phyloP scores from a whole-genome alignment of 495 filamentous ascomycete species.

The Xanthoparmelia taractica region DNA sequence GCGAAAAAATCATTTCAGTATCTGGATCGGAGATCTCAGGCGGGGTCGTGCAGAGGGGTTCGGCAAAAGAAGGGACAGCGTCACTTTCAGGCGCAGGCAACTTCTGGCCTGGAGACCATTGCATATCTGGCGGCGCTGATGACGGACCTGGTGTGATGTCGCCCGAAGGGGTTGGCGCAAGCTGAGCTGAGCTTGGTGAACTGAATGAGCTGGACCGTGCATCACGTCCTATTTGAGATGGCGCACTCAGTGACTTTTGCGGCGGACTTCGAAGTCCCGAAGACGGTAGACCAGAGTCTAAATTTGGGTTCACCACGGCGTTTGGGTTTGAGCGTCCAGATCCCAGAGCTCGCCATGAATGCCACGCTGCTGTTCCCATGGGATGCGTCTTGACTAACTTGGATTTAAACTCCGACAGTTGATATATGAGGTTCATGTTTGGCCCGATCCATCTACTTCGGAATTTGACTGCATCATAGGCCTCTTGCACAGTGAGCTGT shows the following conservation, averaged over 20 bases:
- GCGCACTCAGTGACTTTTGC: conserved; percentile 16
- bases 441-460: conserved; percentile 94
- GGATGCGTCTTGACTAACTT: conserved; percentile 47
- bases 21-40: neutral
- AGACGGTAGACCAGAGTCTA: conserved; percentile 39
- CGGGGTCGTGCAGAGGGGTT: neutral
- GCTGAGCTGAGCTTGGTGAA: conserved; percentile 22
- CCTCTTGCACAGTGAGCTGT: conserved; percentile 78
- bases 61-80: no score
- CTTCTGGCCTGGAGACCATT: conserved; percentile 16
- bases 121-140: conserved; percentile 40
- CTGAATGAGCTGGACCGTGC: conserved; percentile 35
- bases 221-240: conserved; percentile 38
- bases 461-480: conserved; percentile 81
- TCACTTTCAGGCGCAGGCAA: neutral
- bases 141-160: conserved; percentile 46
- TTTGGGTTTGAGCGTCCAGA: conserved; percentile 22
- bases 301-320: conserved; percentile 36
- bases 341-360: conserved; percentile 40
- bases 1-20: conserved; percentile 8
- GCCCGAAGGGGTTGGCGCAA: conserved; percentile 13
- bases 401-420: conserved; percentile 84
- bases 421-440: conserved; percentile 98
- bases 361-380: conserved; percentile 34
- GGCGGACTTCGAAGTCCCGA: conserved; percentile 21